A percentile compares a stretch with the other conserved stretches of the same genome.
phyloP scores from a whole-genome alignment of 257 asterid species.

The Petrea volubilis region DNA sequence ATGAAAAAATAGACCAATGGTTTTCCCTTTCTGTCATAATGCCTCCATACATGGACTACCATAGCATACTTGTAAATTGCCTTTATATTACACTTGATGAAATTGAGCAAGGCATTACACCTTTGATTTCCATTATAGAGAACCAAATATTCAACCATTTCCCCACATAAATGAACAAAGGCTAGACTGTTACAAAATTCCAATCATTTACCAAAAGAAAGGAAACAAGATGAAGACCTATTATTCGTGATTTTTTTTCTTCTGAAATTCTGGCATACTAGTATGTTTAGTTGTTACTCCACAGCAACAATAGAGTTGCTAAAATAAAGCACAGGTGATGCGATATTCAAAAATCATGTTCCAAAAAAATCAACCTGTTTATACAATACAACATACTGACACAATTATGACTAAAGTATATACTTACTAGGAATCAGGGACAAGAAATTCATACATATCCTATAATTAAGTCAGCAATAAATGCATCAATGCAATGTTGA shows the following conservation, averaged over 20 bases:
- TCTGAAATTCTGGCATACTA: not conserved
- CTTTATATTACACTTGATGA: not conserved
- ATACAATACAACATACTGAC: not conserved
- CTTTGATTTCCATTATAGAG: not conserved
- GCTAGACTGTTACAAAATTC: no score
- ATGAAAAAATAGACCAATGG: not conserved
- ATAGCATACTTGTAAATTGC: not conserved
- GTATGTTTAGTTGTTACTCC: not conserved
- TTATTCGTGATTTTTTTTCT: no score
- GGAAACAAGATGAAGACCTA: no score
- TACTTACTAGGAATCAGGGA: not conserved
- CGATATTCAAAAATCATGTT: not conserved
- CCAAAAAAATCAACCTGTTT: not conserved
- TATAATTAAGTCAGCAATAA: conserved; percentile 6
- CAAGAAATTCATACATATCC: not conserved
- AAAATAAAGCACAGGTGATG: not conserved
- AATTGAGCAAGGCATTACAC: not conserved
- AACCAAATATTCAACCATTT: not conserved
- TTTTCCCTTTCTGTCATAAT: not conserved
- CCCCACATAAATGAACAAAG: not conserved
- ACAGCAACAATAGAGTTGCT: not conserved
- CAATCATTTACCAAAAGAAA: no score
- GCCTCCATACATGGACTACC: not conserved
- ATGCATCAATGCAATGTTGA: conserved; percentile 1
- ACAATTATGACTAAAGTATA: not conserved